Conservation (phyloP, 805 yeast species). For the Cyberlindnera americana region DNA sequence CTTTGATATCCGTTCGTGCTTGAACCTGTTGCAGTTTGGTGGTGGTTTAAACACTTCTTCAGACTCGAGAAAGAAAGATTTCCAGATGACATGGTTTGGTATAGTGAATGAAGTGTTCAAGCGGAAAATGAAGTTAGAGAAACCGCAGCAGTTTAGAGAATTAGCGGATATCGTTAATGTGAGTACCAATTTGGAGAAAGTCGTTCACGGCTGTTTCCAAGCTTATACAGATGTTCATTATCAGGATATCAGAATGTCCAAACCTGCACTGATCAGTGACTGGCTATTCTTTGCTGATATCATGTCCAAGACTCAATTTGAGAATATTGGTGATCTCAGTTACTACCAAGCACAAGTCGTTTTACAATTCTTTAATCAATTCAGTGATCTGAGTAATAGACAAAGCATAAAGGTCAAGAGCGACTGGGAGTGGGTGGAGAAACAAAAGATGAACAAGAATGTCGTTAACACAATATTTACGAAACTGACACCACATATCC, state of each 20-base stretch:
- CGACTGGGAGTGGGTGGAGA: conserved; percentile 28
- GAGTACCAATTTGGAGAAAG: conserved; percentile 54
- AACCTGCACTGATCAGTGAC: conserved; percentile 62
- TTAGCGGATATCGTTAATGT: conserved; percentile 45
- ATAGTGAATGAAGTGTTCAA: conserved; percentile 60
- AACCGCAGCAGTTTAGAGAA: conserved; percentile 45
- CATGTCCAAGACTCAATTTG: conserved; percentile 39
- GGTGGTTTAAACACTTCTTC: conserved; percentile 18
- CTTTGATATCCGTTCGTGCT: conserved; percentile 81
- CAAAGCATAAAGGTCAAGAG: conserved; percentile 30
- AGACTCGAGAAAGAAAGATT: conserved; percentile 48
- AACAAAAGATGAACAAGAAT: conserved; percentile 14
- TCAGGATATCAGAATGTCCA: conserved; percentile 57
- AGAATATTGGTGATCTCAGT: conserved; percentile 44
- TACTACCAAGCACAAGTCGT: conserved; percentile 56
- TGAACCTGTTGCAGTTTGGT: conserved; percentile 75
- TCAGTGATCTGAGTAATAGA: conserved; percentile 54
- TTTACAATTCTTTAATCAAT: conserved; percentile 58
- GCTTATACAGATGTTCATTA: conserved; percentile 57
- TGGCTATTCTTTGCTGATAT: conserved; percentile 75
- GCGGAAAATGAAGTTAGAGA: conserved; percentile 42
- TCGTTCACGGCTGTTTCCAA: conserved; percentile 70
- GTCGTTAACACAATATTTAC: conserved; percentile 11
- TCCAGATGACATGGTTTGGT: conserved; percentile 61
- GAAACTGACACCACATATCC: conserved; percentile 15